Conservation (phyloP, 768 basidiomycete genomes). For the Rhodotorula sphaerocarpa region DNA sequence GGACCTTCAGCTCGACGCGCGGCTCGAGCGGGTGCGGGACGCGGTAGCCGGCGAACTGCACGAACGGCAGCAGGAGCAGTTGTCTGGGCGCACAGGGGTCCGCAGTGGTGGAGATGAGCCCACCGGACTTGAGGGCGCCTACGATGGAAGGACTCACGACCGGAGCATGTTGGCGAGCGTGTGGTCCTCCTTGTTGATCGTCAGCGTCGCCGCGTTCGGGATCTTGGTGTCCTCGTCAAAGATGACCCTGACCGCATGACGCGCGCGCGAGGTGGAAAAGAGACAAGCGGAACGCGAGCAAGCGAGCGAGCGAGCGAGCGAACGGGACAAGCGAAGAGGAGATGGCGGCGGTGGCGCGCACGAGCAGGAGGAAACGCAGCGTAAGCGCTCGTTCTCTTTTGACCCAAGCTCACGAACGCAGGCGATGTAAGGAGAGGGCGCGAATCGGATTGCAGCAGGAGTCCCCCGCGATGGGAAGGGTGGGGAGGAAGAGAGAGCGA, state of each 20-base stretch:
- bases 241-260: constrained; percentile 56
- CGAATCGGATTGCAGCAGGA: neutral
- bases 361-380: too few relatives aligned
- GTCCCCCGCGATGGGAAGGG: neutral
- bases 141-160: constrained; percentile 63
- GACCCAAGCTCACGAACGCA: too few relatives aligned
- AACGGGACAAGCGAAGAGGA: neutral
- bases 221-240: constrained; percentile 93
- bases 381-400: too few relatives aligned
- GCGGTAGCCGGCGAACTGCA: constrained; percentile 96
- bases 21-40: constrained; percentile 94
- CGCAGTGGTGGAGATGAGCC: neutral
- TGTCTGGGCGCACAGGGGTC: constrained; percentile 53
- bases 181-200: constrained; percentile 92
- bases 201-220: constrained; percentile 91
- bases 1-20: constrained; percentile 86
- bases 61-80: constrained; percentile 73
- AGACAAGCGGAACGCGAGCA: constrained; percentile 10
- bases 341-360: neutral
- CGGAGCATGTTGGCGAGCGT: constrained; percentile 95
- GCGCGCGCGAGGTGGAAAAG: constrained; percentile 12
- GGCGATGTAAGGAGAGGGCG: neutral
- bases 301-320: neutral
- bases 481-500: neutral
- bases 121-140: too few relatives aligned